Percentiles rank a stretch among this genome's conserved stretches.
Evolutionary conservation across 2,329 filamentous ascomycete genomes (phyloP).

Genomic region (Thelonectria olida): DNA sequence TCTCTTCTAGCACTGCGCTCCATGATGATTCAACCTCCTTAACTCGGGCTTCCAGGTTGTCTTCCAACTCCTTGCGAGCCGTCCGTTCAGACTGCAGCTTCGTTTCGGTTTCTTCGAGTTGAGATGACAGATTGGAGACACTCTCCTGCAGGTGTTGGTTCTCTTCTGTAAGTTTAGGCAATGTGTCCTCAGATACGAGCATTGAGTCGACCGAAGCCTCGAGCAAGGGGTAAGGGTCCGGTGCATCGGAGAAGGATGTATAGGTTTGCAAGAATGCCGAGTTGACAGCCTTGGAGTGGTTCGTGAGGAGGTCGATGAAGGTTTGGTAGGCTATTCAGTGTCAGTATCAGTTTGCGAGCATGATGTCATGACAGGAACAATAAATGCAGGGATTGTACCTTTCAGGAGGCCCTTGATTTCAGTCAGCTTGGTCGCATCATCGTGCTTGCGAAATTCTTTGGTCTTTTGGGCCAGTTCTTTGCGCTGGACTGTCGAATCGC

Average conservation of each 20-base stretch:
- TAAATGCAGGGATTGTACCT: constrained; percentile 56
- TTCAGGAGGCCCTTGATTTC: constrained; percentile 93
- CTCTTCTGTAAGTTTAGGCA: constrained; percentile 89
- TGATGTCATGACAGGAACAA: neutral
- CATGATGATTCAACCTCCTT: constrained; percentile 92
- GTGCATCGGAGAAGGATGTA: constrained; percentile 91
- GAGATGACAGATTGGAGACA: constrained; percentile 77
- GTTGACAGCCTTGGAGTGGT: constrained; percentile 93
- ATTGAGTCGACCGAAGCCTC: constrained; percentile 97
- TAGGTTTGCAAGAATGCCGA: constrained; percentile 94
- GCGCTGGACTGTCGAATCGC: constrained; percentile 93
- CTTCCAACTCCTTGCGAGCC: constrained; percentile 78
- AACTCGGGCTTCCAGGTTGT: constrained; percentile 78
- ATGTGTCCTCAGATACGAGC: constrained; percentile 88
- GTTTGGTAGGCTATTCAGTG: constrained; percentile 81
- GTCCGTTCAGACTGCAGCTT: constrained; percentile 81
- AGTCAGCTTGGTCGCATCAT: constrained; percentile 84
- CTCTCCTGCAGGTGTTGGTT: constrained; percentile 87
- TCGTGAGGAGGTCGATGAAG: constrained; percentile 96
- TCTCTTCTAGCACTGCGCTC: constrained; percentile 89
- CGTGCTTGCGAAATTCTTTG: constrained; percentile 95
- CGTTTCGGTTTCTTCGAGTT: constrained; percentile 84
- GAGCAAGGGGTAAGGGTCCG: constrained; percentile 94
- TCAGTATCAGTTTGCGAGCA: constrained; percentile 19
- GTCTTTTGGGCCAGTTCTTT: constrained; percentile 99